Percentiles rank a stretch among this genome's conserved stretches.
Conservation (phyloP, 148 eudicot genomes). For the Polygonum maritimum region DNA sequence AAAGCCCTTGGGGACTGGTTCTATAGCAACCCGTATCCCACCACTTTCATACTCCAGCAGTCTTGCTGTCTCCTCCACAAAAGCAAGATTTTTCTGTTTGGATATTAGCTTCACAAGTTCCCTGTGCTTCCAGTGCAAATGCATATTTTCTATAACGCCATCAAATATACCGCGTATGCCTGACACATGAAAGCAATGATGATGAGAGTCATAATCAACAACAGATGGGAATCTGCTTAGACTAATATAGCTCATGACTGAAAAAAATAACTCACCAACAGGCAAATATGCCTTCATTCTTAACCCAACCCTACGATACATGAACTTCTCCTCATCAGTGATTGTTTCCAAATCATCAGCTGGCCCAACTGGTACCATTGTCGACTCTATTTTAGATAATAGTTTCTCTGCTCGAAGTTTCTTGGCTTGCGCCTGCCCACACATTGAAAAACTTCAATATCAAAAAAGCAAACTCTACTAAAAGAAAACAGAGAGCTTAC, state of each 20-base stretch:
- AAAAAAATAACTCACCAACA: slow-evolving; percentile 48
- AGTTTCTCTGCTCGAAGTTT: slow-evolving; percentile 71
- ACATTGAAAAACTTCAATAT: slow-evolving; percentile 15
- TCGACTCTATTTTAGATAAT: slow-evolving; percentile 69
- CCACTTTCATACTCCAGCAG: slow-evolving; percentile 90
- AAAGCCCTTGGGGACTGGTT: slow-evolving; percentile 83
- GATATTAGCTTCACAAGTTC: slow-evolving; percentile 93
- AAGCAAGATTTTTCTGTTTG: slow-evolving; percentile 72
- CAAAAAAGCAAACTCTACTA: neutral
- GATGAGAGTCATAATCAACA: neutral
- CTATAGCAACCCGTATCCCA: slow-evolving; percentile 82
- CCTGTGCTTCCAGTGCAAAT: slow-evolving; percentile 98
- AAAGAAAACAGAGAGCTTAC: neutral
- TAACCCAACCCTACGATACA: slow-evolving; percentile 79
- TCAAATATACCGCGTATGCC: slow-evolving; percentile 97
- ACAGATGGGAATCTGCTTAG: neutral
- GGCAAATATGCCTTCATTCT: slow-evolving; percentile 97
- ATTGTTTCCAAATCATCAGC: slow-evolving; percentile 93
- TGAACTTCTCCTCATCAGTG: slow-evolving; percentile 85
- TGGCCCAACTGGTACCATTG: slow-evolving; percentile 81
- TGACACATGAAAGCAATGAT: slow-evolving; percentile 20
- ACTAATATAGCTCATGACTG: neutral
- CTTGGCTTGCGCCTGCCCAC: slow-evolving; percentile 72
- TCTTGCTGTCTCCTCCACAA: slow-evolving; percentile 92
- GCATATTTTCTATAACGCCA: slow-evolving; percentile 99